A percentile compares a stretch with the other conserved stretches of the same genome.
Evolutionary conservation across 1,284 basidiomycete genomes (phyloP).

Genomic region (Cryptococcus sp.): DNA sequence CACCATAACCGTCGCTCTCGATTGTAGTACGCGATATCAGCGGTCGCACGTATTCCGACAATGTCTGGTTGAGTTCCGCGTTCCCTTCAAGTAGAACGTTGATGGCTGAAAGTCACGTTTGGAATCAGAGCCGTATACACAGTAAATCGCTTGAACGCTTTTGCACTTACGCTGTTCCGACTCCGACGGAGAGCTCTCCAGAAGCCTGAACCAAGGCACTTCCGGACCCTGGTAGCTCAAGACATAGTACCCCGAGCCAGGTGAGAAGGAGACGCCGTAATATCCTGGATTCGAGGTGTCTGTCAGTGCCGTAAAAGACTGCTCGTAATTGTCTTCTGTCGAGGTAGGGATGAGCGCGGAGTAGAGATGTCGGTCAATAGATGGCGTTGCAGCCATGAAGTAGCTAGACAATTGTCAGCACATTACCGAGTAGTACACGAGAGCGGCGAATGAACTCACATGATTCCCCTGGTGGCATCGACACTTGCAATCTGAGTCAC

Average conservation of each 20-base stretch:
- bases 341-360: constrained; percentile 64
- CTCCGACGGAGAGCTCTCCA: constrained; percentile 53
- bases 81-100: constrained; percentile 68
- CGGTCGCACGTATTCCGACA: constrained; percentile 70
- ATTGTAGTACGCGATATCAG: constrained; percentile 70
- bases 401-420: constrained; percentile 60
- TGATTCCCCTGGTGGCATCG: constrained; percentile 65
- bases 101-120: constrained; percentile 11
- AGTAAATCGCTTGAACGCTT: background rate
- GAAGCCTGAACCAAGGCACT: constrained; percentile 81
- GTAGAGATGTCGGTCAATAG: constrained; percentile 81
- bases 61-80: constrained; percentile 66
- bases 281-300: constrained; percentile 64
- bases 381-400: constrained; percentile 81
- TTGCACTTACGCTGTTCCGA: constrained; percentile 1
- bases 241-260: constrained; percentile 79
- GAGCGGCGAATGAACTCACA: constrained; percentile 59
- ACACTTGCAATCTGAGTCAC: constrained; percentile 76
- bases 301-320: constrained; percentile 61
- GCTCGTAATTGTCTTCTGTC: constrained; percentile 27
- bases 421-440: background rate
- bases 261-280: constrained; percentile 74
- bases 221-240: constrained; percentile 77
- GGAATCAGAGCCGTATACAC: background rate
- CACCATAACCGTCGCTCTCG: constrained; percentile 75